A percentile compares a stretch with the other conserved stretches of the same genome.
These are phyloP conservation scores for Botrytis fabae DNA, from an alignment of 2,329 filamentous ascomycete genomes.

Conservation along the genomic window DNA sequence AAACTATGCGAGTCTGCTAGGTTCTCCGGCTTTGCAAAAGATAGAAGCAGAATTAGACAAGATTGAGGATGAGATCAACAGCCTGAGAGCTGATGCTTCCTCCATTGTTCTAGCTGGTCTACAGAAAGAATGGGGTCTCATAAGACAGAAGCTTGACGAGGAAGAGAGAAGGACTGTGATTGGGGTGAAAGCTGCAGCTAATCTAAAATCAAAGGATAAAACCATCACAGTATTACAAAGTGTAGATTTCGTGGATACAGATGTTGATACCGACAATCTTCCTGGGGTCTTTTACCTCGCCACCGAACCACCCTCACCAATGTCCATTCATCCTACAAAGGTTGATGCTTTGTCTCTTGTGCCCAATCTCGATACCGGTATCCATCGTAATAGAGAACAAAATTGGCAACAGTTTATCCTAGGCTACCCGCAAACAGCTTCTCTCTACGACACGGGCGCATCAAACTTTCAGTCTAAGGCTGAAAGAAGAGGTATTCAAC, in stretches of 20 bases:
- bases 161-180: conserved; percentile 1
- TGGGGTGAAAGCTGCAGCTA: background rate
- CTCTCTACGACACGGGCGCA: background rate
- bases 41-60: background rate
- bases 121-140: background rate
- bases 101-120: background rate
- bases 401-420: conserved; percentile 16
- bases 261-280: conserved; percentile 19
- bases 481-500: conserved; percentile 35
- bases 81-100: background rate
- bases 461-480: conserved; percentile 35
- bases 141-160: background rate
- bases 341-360: conserved; percentile 2
- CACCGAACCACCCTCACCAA: conserved; percentile 5
- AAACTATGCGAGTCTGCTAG: background rate
- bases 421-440: conserved; percentile 1
- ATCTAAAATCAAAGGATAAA: background rate
- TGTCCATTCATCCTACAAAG: background rate
- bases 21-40: conserved; percentile 3
- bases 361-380: background rate
- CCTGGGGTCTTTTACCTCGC: conserved; percentile 16
- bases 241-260: conserved; percentile 1
- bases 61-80: background rate
- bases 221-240: conserved; percentile 12
- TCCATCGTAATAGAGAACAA: background rate